These are phyloP conservation scores for Sclerotinia borealis DNA, from an alignment of 2,329 filamentous ascomycete genomes.

Conservation along the genomic window DNA sequence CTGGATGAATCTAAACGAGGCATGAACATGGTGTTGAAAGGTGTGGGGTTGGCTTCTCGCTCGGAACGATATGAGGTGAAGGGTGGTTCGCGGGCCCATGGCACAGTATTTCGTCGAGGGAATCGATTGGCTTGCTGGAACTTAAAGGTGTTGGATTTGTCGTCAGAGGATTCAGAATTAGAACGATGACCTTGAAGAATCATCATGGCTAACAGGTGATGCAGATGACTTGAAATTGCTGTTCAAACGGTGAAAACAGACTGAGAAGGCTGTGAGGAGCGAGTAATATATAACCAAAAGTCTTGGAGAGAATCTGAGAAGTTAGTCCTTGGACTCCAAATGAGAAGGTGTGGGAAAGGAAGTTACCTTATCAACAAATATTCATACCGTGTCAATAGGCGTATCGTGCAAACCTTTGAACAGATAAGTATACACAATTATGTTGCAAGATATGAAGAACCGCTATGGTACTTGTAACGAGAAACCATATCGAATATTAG, in stretches of 20 bases:
- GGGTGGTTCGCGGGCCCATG: not conserved
- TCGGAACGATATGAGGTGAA: not conserved
- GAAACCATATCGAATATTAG: not conserved
- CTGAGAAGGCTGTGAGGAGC: too few relatives aligned
- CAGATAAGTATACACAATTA: not conserved
- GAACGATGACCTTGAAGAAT: conserved; percentile 7
- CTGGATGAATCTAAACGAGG: not conserved
- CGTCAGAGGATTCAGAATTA: not conserved
- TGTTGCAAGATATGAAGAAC: not conserved
- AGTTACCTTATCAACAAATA: not conserved
- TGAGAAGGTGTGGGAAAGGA: not conserved
- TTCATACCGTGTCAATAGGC: not conserved
- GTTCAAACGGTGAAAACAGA: not conserved
- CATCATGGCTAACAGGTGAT: not conserved
- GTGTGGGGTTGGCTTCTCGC: not conserved
- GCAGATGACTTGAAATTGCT: not conserved
- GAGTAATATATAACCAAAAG: not conserved
- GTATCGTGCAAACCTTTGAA: not conserved
- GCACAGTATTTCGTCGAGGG: not conserved
- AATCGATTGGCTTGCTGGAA: not conserved
- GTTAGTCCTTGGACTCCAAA: not conserved
- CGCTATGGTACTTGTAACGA: not conserved
- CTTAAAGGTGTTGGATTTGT: not conserved
- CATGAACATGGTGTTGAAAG: conserved; percentile 6
- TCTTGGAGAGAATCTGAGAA: not conserved